Conservation (phyloP, 2,329 filamentous ascomycete species). For the Botryotinia globosa region DNA sequence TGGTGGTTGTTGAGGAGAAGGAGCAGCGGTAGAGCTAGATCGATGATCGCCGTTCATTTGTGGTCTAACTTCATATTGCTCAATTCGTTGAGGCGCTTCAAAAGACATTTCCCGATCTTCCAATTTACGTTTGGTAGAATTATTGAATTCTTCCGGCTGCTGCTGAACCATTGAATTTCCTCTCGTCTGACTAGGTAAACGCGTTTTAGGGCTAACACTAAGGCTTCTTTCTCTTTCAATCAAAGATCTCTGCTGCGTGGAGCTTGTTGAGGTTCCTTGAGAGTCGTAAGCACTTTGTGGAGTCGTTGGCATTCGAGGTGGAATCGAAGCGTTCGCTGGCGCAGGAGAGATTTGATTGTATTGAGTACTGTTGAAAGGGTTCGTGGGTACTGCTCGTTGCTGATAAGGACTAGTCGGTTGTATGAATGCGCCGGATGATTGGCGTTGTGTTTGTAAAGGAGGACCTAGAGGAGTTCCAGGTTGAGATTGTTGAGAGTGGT, state of each 20-base stretch:
- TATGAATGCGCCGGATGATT: conserved; percentile 45
- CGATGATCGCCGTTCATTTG: conserved; percentile 31
- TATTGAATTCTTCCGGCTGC: conserved; percentile 29
- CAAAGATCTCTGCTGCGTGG: conserved; percentile 46
- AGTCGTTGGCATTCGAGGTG: conserved; percentile 44
- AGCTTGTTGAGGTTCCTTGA: conserved; percentile 46
- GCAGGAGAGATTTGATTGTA: conserved; percentile 39
- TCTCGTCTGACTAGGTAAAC: conserved; percentile 43
- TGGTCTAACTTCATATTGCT: conserved; percentile 24
- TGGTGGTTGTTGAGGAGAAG: conserved; percentile 42
- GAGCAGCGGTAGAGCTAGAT: conserved; percentile 21
- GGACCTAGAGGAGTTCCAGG: conserved; percentile 49
- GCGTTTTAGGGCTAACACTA: conserved; percentile 77
- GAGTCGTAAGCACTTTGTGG: conserved; percentile 46
- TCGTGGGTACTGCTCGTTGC: conserved; percentile 44
- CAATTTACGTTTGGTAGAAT: conserved; percentile 34
- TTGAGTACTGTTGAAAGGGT: conserved; percentile 26
- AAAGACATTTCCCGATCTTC: conserved; percentile 32
- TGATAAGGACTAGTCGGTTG: conserved; percentile 61
- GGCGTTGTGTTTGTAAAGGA: conserved; percentile 45
- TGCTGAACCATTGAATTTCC: conserved; percentile 21
- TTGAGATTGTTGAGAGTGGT: conserved; percentile 35
- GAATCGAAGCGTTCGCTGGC: conserved; percentile 41
- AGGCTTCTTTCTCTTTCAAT: conserved; percentile 67
- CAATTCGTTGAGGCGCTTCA: conserved; percentile 25